Percentiles rank a stretch among this genome's conserved stretches.
Evolutionary conservation across 2,329 filamentous ascomycete species (phyloP).

Genomic region (Coleophoma cylindrospora): DNA sequence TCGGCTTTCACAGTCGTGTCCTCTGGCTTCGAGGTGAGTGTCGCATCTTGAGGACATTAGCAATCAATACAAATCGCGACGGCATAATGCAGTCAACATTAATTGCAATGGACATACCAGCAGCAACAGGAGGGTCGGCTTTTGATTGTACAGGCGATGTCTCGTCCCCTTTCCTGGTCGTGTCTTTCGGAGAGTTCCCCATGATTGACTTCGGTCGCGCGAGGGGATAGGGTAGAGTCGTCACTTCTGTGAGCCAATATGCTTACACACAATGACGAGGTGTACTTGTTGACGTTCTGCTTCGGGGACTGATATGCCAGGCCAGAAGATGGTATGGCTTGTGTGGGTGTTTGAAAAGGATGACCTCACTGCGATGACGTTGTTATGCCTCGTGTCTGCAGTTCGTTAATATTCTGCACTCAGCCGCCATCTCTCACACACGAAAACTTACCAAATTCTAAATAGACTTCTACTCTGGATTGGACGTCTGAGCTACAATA

Average conservation of each 20-base stretch:
- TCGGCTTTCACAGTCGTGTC: conserved; percentile 39
- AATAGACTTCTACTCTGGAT: neutral
- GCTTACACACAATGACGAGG: conserved; percentile 4
- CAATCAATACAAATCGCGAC: neutral
- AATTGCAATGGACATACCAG: conserved; percentile 13
- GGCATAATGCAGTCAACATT: neutral
- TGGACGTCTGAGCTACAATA: neutral
- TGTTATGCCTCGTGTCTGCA: conserved; percentile 1
- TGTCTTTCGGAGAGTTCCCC: conserved; percentile 18
- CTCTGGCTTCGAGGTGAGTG: conserved; percentile 38
- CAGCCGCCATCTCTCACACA: neutral
- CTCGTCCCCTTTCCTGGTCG: conserved; percentile 15
- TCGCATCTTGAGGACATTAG: conserved; percentile 24
- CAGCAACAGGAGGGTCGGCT: conserved; percentile 9
- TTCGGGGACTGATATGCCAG: neutral
- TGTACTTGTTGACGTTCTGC: neutral
- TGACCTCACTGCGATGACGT: conserved; percentile 2
- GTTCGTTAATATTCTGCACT: conserved; percentile 1
- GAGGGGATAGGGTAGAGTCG: conserved; percentile 2
- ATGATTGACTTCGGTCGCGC: conserved; percentile 14
- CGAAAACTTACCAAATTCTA: neutral
- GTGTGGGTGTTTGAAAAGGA: neutral
- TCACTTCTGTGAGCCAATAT: conserved; percentile 4
- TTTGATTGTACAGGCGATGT: conserved; percentile 20
- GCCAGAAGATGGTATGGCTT: neutral